Conservation (phyloP, 1,284 basidiomycete genomes). For the Rhodotorula sp. region DNA sequence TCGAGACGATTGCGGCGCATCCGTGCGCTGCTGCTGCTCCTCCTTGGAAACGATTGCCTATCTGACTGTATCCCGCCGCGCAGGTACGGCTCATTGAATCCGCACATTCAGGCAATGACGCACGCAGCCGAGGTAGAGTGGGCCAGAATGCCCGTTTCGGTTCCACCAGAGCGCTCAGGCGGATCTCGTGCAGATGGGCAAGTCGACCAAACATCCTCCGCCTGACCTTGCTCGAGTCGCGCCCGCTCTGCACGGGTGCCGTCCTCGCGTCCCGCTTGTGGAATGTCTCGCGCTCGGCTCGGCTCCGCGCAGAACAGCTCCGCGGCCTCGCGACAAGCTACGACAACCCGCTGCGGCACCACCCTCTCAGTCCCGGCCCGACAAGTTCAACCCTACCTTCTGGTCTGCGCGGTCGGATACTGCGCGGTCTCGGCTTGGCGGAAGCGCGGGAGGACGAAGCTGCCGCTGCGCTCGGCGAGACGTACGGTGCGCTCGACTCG, state of each 20-base stretch:
- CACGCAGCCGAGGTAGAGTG: constrained; percentile 2
- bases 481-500: neutral
- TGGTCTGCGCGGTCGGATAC: neutral
- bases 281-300: neutral
- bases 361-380: constrained; percentile 5
- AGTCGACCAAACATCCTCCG: neutral
- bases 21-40: neutral
- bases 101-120: constrained; percentile 1
- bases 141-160: neutral
- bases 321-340: constrained; percentile 3
- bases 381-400: neutral
- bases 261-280: constrained; percentile 3
- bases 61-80: neutral
- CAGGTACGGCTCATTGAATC: constrained; percentile 9
- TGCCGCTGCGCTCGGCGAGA: neutral
- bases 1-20: constrained; percentile 8
- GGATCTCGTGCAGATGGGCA: neutral
- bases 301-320: neutral
- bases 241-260: constrained; percentile 12
- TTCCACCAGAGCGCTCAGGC: neutral
- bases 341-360: constrained; percentile 1
- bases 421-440: neutral
- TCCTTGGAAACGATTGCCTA: neutral
- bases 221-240: constrained; percentile 2
- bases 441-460: neutral